Evolutionary conservation across 768 basidiomycete species (phyloP).

Genomic region (Pleurotus cornucopiae): DNA sequence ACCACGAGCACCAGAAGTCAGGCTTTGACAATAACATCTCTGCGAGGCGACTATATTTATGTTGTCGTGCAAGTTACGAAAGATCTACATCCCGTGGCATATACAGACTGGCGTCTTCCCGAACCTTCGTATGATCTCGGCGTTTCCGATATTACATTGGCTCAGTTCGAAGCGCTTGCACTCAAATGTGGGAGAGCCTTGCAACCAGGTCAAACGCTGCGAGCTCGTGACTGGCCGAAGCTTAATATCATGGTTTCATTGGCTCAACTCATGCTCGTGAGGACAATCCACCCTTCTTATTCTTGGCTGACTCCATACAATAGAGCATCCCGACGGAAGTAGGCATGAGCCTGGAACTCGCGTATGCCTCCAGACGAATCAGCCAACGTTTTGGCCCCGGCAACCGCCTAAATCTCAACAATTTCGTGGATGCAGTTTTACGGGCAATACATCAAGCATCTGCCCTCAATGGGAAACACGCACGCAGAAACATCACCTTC

Average conservation of each 20-base stretch:
- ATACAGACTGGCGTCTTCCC: conserved; percentile 71
- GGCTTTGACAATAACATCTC: conserved; percentile 80
- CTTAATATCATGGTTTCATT: conserved; percentile 66
- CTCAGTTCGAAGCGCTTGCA: conserved; percentile 75
- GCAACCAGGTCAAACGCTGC: conserved; percentile 18
- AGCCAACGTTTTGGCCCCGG: conserved; percentile 38
- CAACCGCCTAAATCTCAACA: conserved; percentile 67
- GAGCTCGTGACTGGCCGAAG: conserved; percentile 43
- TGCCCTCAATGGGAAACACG: conserved; percentile 41
- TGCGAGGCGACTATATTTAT: conserved; percentile 86
- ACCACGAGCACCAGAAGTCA: conserved; percentile 42
- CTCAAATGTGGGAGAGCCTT: conserved; percentile 41
- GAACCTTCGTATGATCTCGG: conserved; percentile 68
- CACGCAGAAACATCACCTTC: conserved; percentile 82
- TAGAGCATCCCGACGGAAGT: conserved; percentile 58
- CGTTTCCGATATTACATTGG: conserved; percentile 79
- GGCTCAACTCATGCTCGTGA: conserved; percentile 69
- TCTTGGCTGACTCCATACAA: conserved; percentile 8
- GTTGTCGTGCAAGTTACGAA: conserved; percentile 87
- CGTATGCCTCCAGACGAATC: conserved; percentile 59
- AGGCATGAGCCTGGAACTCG: conserved; percentile 81
- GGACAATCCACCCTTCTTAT: conserved; percentile 16
- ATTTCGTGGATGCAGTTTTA: conserved; percentile 80
- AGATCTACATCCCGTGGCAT: conserved; percentile 88
- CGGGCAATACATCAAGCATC: conserved; percentile 75